phyloP scores from a whole-genome alignment of 169 alveolate genomes.

The Plasmodium chabaudi region DNA sequence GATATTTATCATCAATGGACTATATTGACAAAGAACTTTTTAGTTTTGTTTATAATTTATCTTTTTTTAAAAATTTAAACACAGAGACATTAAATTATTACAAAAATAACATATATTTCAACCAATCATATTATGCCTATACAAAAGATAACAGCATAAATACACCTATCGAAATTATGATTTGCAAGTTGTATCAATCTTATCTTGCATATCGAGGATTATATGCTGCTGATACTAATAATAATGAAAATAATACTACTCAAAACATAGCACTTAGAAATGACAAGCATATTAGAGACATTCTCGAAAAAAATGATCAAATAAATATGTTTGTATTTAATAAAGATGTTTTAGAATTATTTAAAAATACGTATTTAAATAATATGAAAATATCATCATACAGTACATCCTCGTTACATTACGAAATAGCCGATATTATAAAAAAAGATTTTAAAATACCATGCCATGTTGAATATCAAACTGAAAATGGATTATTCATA shows the following conservation, averaged over 20 bases:
- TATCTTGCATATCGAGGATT: conserved; percentile 34
- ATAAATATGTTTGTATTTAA: conserved; percentile 18
- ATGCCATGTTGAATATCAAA: conserved; percentile 61
- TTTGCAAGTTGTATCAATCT: conserved; percentile 67
- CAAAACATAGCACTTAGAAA: neutral
- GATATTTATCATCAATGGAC: conserved; percentile 38
- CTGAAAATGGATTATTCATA: conserved; percentile 36
- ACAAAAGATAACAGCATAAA: conserved; percentile 53
- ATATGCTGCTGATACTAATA: neutral
- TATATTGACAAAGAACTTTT: conserved; percentile 46
- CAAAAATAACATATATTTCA: conserved; percentile 46
- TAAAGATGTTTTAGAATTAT: conserved; percentile 2
- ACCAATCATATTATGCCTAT: conserved; percentile 72
- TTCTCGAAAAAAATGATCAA: conserved; percentile 20
- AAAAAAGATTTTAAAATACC: conserved; percentile 71
- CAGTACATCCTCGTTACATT: conserved; percentile 63
- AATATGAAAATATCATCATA: conserved; percentile 48
- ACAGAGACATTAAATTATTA: conserved; percentile 37
- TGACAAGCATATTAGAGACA: neutral
- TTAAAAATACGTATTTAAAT: conserved; percentile 34
- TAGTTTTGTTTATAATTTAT: conserved; percentile 44
- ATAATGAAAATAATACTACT: neutral
- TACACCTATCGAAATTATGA: conserved; percentile 68
- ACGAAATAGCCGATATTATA: conserved; percentile 70
- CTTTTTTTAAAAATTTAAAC: conserved; percentile 52